A percentile compares a stretch with the other conserved stretches of the same genome.
phyloP scores from a whole-genome alignment of 345 rosid genomes.

The Cardamine resedifolia region DNA sequence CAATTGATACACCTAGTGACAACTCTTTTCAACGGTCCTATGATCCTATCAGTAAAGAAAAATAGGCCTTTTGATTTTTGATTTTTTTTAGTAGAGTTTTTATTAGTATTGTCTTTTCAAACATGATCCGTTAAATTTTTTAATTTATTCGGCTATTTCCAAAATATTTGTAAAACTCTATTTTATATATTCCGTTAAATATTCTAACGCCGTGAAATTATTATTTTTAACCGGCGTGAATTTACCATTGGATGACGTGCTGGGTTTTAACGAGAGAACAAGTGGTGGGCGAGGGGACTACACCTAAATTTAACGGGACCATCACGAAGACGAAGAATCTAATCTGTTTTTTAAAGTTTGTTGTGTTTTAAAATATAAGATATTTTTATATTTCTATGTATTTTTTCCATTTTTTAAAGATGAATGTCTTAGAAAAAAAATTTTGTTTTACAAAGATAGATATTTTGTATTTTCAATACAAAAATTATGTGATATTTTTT shows the following conservation, averaged over 20 bases:
- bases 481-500: too few species aligned
- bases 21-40: constrained; percentile 19
- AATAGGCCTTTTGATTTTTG: neutral
- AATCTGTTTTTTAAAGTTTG: too few species aligned
- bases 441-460: too few species aligned
- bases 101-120: neutral
- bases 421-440: too few species aligned
- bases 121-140: neutral
- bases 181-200: neutral
- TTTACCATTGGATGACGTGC: constrained; percentile 21
- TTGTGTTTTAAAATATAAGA: too few species aligned
- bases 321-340: constrained; percentile 31
- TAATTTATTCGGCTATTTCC: neutral
- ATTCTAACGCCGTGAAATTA: constrained; percentile 7
- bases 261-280: constrained; percentile 6
- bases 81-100: too few species aligned
- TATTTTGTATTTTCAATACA: too few species aligned
- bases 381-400: too few species aligned
- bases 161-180: neutral
- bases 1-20: constrained; percentile 4
- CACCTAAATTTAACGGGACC: constrained; percentile 31
- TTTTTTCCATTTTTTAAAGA: too few species aligned
- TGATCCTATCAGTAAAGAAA: constrained; percentile 3
- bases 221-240: neutral
- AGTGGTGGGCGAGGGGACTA: constrained; percentile 23